A percentile compares a stretch with the other conserved stretches of the same genome.
Conservation (phyloP, 202 grass and related monocot species). For the Setaria viridis region DNA sequence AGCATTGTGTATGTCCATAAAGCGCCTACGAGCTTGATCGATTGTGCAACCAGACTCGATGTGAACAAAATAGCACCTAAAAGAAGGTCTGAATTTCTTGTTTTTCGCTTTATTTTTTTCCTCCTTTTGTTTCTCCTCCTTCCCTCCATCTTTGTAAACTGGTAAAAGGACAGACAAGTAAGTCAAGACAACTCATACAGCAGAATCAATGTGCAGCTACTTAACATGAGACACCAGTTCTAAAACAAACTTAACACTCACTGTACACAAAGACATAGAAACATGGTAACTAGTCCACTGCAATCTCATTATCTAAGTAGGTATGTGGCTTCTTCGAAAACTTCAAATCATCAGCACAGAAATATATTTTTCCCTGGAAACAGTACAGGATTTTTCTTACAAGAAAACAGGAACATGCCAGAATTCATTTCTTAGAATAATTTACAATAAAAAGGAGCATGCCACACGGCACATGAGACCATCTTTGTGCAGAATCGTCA, state of each 20-base stretch:
- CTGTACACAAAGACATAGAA: background rate
- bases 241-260: background rate
- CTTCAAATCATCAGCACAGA: background rate
- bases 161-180: background rate
- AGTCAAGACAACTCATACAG: slow-evolving; percentile 28
- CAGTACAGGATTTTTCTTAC: no score
- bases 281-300: background rate
- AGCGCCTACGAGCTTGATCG: slow-evolving; percentile 55
- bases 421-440: no score
- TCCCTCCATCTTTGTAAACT: slow-evolving; percentile 85
- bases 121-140: slow-evolving; percentile 45
- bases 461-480: no score
- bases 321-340: background rate
- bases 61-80: slow-evolving; percentile 77
- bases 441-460: no score
- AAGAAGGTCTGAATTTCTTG: slow-evolving; percentile 57
- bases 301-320: background rate
- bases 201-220: background rate
- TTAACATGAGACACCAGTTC: background rate
- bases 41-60: slow-evolving; percentile 56
- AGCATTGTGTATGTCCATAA: slow-evolving; percentile 73
- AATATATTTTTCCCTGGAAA: background rate
- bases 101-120: slow-evolving; percentile 57
- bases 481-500: no score
- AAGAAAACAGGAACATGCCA: no score